Evolutionary conservation across 2,329 filamentous ascomycete genomes (phyloP).

Genomic region (Fusarium pseudonygamai): DNA sequence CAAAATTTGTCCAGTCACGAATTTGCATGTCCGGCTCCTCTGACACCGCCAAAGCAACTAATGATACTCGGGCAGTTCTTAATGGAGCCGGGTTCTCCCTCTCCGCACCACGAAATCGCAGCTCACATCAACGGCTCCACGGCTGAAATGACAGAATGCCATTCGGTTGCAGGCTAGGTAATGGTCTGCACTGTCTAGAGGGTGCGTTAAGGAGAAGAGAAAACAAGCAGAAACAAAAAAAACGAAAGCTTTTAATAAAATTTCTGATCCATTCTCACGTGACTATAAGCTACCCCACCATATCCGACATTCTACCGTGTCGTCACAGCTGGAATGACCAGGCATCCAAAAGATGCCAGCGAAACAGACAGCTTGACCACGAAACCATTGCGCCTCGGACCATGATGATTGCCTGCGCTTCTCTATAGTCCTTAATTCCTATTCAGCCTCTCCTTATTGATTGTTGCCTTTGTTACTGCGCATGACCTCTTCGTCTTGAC

Average conservation of each 20-base stretch:
- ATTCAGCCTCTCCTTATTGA: conserved; percentile 7
- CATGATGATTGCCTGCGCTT: conserved; percentile 41
- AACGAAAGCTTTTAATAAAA: conserved; percentile 17
- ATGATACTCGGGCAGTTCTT: conserved; percentile 65
- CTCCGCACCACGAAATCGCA: conserved; percentile 69
- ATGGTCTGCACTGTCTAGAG: conserved; percentile 89
- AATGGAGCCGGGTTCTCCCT: conserved; percentile 62
- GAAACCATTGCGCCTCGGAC: conserved; percentile 20
- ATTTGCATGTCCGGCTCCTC: conserved; percentile 50
- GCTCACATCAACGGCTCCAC: conserved; percentile 69
- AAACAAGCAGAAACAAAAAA: background rate
- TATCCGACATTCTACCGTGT: conserved; percentile 39
- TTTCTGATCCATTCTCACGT: conserved; percentile 26
- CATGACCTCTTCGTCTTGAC: conserved; percentile 26
- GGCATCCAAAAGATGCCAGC: conserved; percentile 42
- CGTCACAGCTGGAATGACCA: conserved; percentile 32
- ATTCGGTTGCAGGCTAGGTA: conserved; percentile 65
- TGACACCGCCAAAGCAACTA: conserved; percentile 54
- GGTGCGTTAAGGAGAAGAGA: conserved; percentile 69
- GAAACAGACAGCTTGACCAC: conserved; percentile 34
- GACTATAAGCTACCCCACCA: conserved; percentile 35
- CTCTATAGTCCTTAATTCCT: conserved; percentile 35
- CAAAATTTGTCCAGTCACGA: background rate
- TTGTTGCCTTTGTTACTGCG: conserved; percentile 10
- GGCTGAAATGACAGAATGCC: conserved; percentile 74